phyloP scores from a whole-genome alignment of 305 asterid genomes.

The Caryopteris hybrid region DNA sequence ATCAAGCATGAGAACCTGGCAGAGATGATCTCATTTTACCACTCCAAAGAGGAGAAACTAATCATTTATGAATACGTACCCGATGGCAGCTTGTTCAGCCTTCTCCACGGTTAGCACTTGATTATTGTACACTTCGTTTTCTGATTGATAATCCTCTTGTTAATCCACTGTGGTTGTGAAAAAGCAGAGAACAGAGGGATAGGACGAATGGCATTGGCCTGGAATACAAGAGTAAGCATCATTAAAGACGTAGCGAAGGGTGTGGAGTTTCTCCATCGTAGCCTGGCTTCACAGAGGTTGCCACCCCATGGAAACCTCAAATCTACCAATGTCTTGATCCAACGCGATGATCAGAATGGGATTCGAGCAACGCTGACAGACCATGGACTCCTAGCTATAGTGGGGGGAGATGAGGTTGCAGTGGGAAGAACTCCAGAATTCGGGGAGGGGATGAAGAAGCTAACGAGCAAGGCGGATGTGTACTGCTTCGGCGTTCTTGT shows the following conservation, averaged over 20 bases:
- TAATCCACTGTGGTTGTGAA: no score
- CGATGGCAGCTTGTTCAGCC: constrained; percentile 39
- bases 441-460: constrained; percentile 29
- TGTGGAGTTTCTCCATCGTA: constrained; percentile 39
- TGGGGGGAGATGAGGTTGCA: constrained; percentile 29
- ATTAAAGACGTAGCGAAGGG: constrained; percentile 53
- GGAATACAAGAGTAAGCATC: constrained; percentile 50
- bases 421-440: constrained; percentile 52
- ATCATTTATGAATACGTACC: constrained; percentile 48
- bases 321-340: constrained; percentile 48
- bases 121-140: no score
- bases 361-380: constrained; percentile 50
- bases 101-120: constrained; percentile 61
- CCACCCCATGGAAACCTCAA: constrained; percentile 65
- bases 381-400: constrained; percentile 48
- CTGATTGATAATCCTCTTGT: no score
- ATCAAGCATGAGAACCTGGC: constrained; percentile 47
- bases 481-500: constrained; percentile 62
- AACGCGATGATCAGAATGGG: not conserved
- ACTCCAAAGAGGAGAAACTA: constrained; percentile 64
- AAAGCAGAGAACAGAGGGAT: constrained; percentile 45
- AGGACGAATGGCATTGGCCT: constrained; percentile 37
- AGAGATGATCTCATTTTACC: constrained; percentile 48
- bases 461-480: constrained; percentile 49
- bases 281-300: constrained; percentile 34